Evolutionary conservation across 1,284 basidiomycete species (phyloP), one percentile per base, ranked within the genome.

Genomic region (Xerocomus alliaceus): DNA sequence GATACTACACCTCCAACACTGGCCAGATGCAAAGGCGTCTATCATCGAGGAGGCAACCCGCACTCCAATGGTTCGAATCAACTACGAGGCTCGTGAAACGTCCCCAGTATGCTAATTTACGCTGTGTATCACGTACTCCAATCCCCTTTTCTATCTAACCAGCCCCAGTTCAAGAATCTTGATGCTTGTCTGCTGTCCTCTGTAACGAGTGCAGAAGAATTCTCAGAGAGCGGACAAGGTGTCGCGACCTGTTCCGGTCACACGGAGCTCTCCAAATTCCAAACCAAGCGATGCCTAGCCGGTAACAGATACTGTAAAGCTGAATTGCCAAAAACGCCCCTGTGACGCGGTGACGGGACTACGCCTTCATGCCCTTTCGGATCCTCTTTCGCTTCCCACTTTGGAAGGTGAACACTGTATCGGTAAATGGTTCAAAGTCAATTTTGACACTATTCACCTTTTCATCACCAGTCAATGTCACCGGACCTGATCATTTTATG

Each of bases 231-330:
- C 35, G n/a, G 18, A n/a, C n/a, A n/a, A n/a, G n/a, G n/a, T n/a
- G n/a, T n/a, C n/a, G n/a, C n/a, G n/a, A n/a, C n/a, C 10, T 26
- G 22, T 6, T 13, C 9, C 20, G 32, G 50, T 35, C 47, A 52
- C n/a, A 37, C 10, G 1, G 3, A 28, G 7, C 28, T 4, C 1
- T 24, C 45, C 29, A 28, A 45, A 1, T 7, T 39, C 4, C 68
- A 68, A n/a, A n/a, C n/a, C n/a, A 78, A 79, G 59, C 75, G 78
- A 35, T 68, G 71, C 5, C 47, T 77, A 2, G 80, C 81, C 0
- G 73, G 77, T 42, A n/a, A 49, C 61, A 11, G 68, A 71, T 10
- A 26, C 28, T 1, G 29, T 57, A 1, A 24, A 53, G 17, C 4
- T 10, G 0, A 8, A n/a, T n/a, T 47, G 8, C 48, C 69, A n/a